phyloP scores from a whole-genome alignment of 1,284 basidiomycete genomes.

The Inonotus obliquus region DNA sequence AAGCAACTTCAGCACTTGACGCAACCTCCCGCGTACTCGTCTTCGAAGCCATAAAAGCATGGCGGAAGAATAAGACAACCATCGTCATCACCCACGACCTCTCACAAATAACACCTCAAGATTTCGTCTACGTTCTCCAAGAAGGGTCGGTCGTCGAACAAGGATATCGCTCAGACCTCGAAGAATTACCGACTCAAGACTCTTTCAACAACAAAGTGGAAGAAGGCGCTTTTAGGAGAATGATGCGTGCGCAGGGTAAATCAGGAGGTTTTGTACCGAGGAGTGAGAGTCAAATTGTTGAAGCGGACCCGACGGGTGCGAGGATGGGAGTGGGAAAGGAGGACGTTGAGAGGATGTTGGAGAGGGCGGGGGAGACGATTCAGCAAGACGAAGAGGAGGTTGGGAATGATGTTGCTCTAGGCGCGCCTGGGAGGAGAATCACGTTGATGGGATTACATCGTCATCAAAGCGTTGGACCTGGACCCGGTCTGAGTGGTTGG shows the following conservation, averaged over 20 bases:
- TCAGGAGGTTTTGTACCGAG: conserved; percentile 47
- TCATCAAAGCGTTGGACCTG: conserved; percentile 33
- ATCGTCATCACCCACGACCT: conserved; percentile 97
- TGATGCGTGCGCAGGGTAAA: conserved; percentile 44
- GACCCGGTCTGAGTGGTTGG: conserved; percentile 51
- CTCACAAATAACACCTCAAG: conserved; percentile 68
- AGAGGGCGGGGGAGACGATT: conserved; percentile 32
- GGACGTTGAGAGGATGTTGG: conserved; percentile 38
- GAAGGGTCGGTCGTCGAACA: conserved; percentile 82
- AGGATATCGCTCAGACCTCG: conserved; percentile 79
- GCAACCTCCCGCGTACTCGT: conserved; percentile 84
- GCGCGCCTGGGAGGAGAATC: not conserved
- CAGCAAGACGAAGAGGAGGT: conserved; percentile 13
- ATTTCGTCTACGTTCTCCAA: conserved; percentile 93
- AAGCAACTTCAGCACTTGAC: conserved; percentile 95
- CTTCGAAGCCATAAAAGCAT: conserved; percentile 81
- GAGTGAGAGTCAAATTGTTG: conserved; percentile 26
- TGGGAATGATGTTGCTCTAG: too few relatives aligned
- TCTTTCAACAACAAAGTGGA: not conserved
- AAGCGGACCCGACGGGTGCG: conserved; percentile 33
- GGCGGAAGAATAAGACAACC: conserved; percentile 84
- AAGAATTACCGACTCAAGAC: conserved; percentile 28
- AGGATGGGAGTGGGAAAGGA: conserved; percentile 24
- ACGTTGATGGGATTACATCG: conserved; percentile 22
- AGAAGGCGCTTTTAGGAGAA: conserved; percentile 53